phyloP scores from a whole-genome alignment of 176 grass and related monocot species.

The Hordeum vulgare region MorexV3_pseudomolecules_assembly NC_058524.1:47593444-47593943 shows the following conservation, averaged over 20 bases:
- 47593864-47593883: neutral
- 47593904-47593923: neutral
- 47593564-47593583: slow-evolving; percentile 88
- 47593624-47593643: neutral
- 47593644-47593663: neutral
- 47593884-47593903: neutral
- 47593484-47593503: slow-evolving; percentile 84
- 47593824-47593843: neutral
- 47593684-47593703: neutral
- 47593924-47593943: neutral
- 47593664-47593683: neutral
- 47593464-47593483: slow-evolving; percentile 76
- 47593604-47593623: slow-evolving; percentile 39
- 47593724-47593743: slow-evolving; percentile 7
- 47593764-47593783: neutral
- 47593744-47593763: neutral
- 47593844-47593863: neutral
- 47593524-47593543: slow-evolving; percentile 89
- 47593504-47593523: slow-evolving; percentile 84
- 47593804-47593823: neutral
- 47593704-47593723: neutral
- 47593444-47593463: slow-evolving; percentile 89
- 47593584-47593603: slow-evolving; percentile 89
- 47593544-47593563: slow-evolving; percentile 84
- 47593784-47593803: neutral